Conservation (phyloP, 2,329 filamentous ascomycete genomes). For the Zopfia rhizophila region DNA sequence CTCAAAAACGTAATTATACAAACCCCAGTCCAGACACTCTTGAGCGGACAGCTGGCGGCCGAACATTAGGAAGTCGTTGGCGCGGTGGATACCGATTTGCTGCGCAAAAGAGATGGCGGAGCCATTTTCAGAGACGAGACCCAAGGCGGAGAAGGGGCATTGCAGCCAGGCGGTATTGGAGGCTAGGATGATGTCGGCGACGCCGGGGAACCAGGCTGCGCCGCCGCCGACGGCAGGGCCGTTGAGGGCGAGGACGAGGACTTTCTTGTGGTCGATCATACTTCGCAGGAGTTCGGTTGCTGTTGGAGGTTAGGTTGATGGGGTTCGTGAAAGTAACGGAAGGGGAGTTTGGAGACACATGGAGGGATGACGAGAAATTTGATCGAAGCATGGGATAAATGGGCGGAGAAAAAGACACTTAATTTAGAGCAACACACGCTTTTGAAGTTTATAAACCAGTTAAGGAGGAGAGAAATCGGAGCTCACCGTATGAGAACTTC, state of each 20-base stretch:
- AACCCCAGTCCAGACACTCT: constrained; percentile 56
- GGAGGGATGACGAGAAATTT: no score
- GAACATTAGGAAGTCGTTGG: constrained; percentile 65
- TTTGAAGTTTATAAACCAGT: constrained; percentile 5
- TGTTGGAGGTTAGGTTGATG: constrained; percentile 2
- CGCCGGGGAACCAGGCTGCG: constrained; percentile 62
- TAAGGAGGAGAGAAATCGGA: not conserved
- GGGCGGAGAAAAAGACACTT: not conserved
- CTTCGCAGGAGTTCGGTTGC: constrained; percentile 54
- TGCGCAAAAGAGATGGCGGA: constrained; percentile 59
- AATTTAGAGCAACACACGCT: not conserved
- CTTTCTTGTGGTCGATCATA: constrained; percentile 63
- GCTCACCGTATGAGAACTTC: constrained; percentile 43
- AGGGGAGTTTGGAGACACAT: no score
- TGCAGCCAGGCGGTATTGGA: constrained; percentile 58
- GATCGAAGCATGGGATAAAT: no score
- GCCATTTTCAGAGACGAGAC: constrained; percentile 62
- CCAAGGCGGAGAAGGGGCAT: constrained; percentile 61
- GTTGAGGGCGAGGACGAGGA: constrained; percentile 62
- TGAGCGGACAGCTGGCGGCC: constrained; percentile 57
- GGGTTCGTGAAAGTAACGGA: not conserved
- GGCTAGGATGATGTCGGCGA: constrained; percentile 62
- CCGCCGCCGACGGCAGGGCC: constrained; percentile 62
- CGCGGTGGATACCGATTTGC: constrained; percentile 60
- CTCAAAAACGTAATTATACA: constrained; percentile 60